phyloP scores from a whole-genome alignment of 2,329 filamentous ascomycete genomes.

The Cladosporium sp. region DNA sequence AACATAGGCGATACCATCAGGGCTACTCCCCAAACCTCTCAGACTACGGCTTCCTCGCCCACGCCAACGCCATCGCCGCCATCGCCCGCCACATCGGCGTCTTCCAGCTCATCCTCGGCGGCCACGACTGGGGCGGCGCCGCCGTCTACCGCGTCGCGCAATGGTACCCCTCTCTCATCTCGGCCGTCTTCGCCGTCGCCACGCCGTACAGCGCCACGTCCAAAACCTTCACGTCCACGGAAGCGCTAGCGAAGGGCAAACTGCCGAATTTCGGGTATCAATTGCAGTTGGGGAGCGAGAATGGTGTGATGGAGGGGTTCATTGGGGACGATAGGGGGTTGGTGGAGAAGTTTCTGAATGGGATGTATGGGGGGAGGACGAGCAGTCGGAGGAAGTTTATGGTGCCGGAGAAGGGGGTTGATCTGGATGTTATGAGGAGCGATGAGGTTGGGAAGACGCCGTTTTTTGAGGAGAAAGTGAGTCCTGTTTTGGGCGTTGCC shows the following conservation, averaged over 20 bases:
- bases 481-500: too few species aligned
- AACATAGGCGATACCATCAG: not conserved
- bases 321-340: constrained; percentile 53
- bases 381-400: constrained; percentile 61
- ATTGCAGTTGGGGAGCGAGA: constrained; percentile 64
- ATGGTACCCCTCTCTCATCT: constrained; percentile 72
- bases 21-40: constrained; percentile 41
- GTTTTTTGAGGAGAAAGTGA: constrained; percentile 63
- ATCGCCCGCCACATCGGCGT: constrained; percentile 63
- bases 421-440: constrained; percentile 62
- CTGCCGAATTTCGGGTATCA: constrained; percentile 81
- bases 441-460: constrained; percentile 55
- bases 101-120: constrained; percentile 73
- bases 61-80: constrained; percentile 73
- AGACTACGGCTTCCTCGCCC: constrained; percentile 71
- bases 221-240: constrained; percentile 31
- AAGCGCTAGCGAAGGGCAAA: not conserved
- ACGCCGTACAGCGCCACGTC: constrained; percentile 62
- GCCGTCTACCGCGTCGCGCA: constrained; percentile 74
- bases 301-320: constrained; percentile 54
- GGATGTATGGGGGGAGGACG: constrained; percentile 68
- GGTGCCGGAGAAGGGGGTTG: constrained; percentile 61
- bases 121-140: constrained; percentile 88
- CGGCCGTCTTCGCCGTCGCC: constrained; percentile 76
- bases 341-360: constrained; percentile 70